Percentiles rank a stretch among this genome's conserved stretches.
Evolutionary conservation across 768 basidiomycete species (phyloP).

Genomic region (Obba rivulosa): DNA sequence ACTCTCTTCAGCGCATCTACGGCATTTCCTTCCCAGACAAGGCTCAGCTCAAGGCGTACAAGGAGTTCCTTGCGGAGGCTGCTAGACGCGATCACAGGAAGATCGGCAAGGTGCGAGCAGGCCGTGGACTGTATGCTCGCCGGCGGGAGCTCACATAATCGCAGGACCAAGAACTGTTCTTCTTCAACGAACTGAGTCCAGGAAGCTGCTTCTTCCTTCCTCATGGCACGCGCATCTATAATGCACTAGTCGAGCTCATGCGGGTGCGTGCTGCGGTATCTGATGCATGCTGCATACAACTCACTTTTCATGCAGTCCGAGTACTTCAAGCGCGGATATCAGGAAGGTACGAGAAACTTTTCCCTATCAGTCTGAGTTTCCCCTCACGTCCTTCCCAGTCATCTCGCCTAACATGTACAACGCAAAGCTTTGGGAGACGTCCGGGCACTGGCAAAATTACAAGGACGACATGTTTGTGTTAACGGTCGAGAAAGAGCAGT

Average conservation of each 20-base stretch:
- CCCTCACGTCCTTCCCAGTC: slow-evolving; percentile 40
- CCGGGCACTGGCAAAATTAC: slow-evolving; percentile 98
- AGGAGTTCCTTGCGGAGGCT: slow-evolving; percentile 92
- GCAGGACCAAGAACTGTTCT: slow-evolving; percentile 94
- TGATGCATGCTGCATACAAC: neutral
- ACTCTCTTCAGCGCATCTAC: slow-evolving; percentile 93
- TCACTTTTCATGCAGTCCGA: slow-evolving; percentile 50
- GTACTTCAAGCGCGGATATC: slow-evolving; percentile 93
- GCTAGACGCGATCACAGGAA: slow-evolving; percentile 97
- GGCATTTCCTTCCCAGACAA: slow-evolving; percentile 99
- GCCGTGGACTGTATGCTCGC: neutral
- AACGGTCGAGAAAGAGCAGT: slow-evolving; percentile 93
- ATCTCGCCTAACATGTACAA: slow-evolving; percentile 98
- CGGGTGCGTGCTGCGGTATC: slow-evolving; percentile 47
- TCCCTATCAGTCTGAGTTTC: neutral
- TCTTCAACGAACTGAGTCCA: slow-evolving; percentile 96
- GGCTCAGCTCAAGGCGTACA: slow-evolving; percentile 92
- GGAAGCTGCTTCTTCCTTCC: slow-evolving; percentile 97
- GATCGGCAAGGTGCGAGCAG: slow-evolving; percentile 69
- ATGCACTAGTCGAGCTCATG: slow-evolving; percentile 86
- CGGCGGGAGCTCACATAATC: neutral
- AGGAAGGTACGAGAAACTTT: slow-evolving; percentile 66
- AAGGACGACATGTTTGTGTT: slow-evolving; percentile 96
- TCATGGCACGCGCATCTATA: slow-evolving; percentile 95
- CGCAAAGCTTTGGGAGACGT: slow-evolving; percentile 95